Percentiles rank a stretch among this genome's conserved stretches.
Conservation (phyloP, 257 asterid genomes). For the Solanum rostratum region DNA sequence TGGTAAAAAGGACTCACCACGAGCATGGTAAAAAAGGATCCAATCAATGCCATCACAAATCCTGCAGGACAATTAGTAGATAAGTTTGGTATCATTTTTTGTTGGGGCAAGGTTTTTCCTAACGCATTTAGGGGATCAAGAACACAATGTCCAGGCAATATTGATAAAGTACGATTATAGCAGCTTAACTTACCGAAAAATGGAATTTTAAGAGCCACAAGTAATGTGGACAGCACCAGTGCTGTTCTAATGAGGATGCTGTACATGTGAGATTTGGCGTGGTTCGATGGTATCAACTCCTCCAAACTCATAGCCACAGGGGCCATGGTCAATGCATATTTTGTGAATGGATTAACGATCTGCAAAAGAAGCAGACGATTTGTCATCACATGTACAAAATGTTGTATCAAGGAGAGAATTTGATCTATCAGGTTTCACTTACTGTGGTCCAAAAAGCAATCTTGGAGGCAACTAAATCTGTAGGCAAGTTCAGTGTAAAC, state of each 20-base stretch:
- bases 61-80: slow-evolving; percentile 21
- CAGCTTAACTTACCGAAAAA: slow-evolving; percentile 53
- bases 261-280: slow-evolving; percentile 37
- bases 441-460: slow-evolving; percentile 96
- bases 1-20: slow-evolving; percentile 40
- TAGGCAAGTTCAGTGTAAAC: slow-evolving; percentile 92
- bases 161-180: neutral
- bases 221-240: slow-evolving; percentile 63
- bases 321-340: slow-evolving; percentile 86
- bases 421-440: slow-evolving; percentile 1
- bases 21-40: slow-evolving; percentile 86
- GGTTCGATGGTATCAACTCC: slow-evolving; percentile 65
- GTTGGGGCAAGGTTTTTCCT: neutral
- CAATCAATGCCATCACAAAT: slow-evolving; percentile 79
- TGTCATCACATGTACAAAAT: neutral
- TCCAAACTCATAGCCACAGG: slow-evolving; percentile 95
- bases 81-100: neutral
- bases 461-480: slow-evolving; percentile 61
- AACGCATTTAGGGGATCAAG: neutral
- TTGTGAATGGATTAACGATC: slow-evolving; percentile 95
- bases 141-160: neutral
- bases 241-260: slow-evolving; percentile 67
- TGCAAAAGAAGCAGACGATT: slow-evolving; percentile 23
- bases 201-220: slow-evolving; percentile 67
- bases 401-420: neutral